Conservation (phyloP, 352 stramenopile species). For the Pythium rhizo-oryzae region DNA sequence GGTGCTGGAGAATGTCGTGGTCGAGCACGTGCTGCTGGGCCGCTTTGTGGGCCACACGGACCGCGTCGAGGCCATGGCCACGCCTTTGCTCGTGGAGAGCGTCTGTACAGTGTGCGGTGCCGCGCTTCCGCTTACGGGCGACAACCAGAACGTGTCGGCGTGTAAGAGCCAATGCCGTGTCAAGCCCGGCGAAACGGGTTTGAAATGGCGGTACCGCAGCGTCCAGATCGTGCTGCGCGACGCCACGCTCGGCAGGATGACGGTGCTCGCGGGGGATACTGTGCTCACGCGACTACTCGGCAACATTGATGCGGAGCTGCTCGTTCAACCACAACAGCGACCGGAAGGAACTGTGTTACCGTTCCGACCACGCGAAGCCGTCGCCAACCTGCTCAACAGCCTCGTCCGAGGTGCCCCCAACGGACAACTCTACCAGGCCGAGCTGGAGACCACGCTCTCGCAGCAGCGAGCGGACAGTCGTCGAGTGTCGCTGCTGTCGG, state of each 20-base stretch:
- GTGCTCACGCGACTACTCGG: constrained; percentile 44
- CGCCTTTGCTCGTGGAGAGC: constrained; percentile 46
- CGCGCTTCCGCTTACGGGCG: constrained; percentile 35
- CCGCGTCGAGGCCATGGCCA: constrained; percentile 33
- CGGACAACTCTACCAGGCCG: too few species aligned
- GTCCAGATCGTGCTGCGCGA: constrained; percentile 51
- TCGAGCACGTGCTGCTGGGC: constrained; percentile 49
- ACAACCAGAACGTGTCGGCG: constrained; percentile 31
- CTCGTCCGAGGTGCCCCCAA: too few species aligned
- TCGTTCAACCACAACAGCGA: too few species aligned
- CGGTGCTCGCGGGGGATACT: constrained; percentile 36
- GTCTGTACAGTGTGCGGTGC: constrained; percentile 51
- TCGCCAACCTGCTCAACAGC: too few species aligned
- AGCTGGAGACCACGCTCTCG: too few species aligned
- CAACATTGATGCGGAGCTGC: constrained; percentile 48
- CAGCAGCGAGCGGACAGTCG: too few species aligned
- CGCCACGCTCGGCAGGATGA: constrained; percentile 32
- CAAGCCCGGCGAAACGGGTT: constrained; percentile 23
- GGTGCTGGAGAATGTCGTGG: constrained; percentile 41
- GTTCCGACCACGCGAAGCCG: too few species aligned
- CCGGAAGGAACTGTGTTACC: too few species aligned
- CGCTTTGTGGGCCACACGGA: constrained; percentile 32
- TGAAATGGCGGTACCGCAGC: constrained; percentile 51
- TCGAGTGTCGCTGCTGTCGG: too few species aligned
- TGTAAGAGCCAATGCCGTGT: constrained; percentile 46